phyloP scores from a whole-genome alignment of 177 flowering plant species.

The Telopea speciosissima region DNA sequence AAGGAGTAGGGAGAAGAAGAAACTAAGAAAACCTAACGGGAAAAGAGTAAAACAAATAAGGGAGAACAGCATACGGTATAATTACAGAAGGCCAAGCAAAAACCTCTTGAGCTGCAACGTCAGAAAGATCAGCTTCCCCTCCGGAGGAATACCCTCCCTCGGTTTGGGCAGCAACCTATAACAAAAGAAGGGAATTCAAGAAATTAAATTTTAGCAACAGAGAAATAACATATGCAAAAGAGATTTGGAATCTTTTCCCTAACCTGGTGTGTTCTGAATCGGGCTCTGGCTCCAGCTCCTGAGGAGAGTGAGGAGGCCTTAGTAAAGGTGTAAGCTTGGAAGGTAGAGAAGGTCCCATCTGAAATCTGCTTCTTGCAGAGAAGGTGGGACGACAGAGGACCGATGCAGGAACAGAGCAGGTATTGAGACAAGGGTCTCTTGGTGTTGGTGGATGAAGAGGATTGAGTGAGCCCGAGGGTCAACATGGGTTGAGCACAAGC shows the following conservation, averaged over 20 bases:
- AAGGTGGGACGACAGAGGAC: constrained; percentile 1
- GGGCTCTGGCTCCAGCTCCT: neutral
- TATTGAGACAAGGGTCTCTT: neutral
- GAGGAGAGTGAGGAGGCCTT: constrained; percentile 2
- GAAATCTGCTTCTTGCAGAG: neutral
- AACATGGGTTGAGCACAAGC: constrained; percentile 18
- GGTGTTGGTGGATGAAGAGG: constrained; percentile 13
- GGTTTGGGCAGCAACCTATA: constrained; percentile 29
- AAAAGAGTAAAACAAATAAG: neutral
- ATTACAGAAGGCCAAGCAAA: constrained; percentile 76
- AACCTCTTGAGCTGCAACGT: constrained; percentile 34
- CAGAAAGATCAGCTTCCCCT: constrained; percentile 31
- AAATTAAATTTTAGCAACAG: neutral
- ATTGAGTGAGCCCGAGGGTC: constrained; percentile 9
- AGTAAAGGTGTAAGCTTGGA: neutral
- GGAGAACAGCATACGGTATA: constrained; percentile 45
- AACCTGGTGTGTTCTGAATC: constrained; percentile 1
- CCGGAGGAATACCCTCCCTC: constrained; percentile 26
- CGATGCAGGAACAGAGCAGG: neutral
- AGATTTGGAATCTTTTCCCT: neutral
- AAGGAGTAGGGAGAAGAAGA: too few relatives aligned
- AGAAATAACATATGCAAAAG: neutral
- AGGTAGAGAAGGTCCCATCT: constrained; percentile 1
- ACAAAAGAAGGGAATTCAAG: constrained; percentile 6
- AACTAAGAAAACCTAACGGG: neutral